phyloP scores from a whole-genome alignment of 345 rosid genomes.

The Lepidium aucheri region DNA sequence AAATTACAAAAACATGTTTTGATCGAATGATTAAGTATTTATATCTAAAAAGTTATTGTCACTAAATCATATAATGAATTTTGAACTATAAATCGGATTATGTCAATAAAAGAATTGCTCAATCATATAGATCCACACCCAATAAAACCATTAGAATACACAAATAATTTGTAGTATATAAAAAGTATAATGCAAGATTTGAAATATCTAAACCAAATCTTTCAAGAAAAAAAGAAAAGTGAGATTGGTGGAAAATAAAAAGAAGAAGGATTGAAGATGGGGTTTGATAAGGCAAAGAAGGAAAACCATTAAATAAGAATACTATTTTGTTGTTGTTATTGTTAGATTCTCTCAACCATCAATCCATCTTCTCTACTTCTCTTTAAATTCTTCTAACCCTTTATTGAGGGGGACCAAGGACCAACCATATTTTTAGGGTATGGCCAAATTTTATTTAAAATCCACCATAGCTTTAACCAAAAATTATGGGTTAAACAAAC shows the following conservation, averaged over 20 bases:
- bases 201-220: conserved; percentile 25
- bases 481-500: conserved; percentile 18
- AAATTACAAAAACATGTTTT: too few species aligned
- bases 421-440: conserved; percentile 28
- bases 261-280: conserved; percentile 27
- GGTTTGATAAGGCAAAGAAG: conserved; percentile 33
- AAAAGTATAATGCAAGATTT: conserved; percentile 20
- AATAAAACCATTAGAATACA: conserved; percentile 18
- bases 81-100: too few species aligned
- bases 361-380: conserved; percentile 15
- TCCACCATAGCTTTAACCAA: conserved; percentile 8
- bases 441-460: conserved; percentile 19
- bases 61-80: too few species aligned
- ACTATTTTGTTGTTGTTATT: conserved; percentile 22
- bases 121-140: too few species aligned
- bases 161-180: conserved; percentile 9
- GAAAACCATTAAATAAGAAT: conserved; percentile 30
- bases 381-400: conserved; percentile 26
- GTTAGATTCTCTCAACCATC: conserved; percentile 31
- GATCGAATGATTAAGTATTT: too few species aligned
- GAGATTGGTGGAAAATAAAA: conserved; percentile 20
- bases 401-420: conserved; percentile 30
- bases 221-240: conserved; percentile 14
- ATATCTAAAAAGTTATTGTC: too few species aligned
- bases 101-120: too few species aligned